phyloP scores from a whole-genome alignment of 2,329 filamentous ascomycete species.

The Metarhizium sp. region DNA sequence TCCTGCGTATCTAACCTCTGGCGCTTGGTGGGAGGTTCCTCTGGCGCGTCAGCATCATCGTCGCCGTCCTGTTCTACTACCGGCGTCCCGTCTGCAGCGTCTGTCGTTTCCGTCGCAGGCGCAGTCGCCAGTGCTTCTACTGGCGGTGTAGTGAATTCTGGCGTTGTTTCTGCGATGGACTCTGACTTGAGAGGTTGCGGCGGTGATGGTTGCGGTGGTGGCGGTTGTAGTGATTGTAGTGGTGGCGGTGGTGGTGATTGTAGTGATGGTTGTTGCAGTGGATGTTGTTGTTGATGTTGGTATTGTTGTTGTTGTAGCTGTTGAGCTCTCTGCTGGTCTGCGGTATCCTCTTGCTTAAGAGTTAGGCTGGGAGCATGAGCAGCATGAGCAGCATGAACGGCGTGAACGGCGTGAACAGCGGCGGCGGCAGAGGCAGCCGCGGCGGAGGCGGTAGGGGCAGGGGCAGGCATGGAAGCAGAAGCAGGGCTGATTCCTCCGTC shows the following conservation, averaged over 20 bases:
- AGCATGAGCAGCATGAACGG: neutral
- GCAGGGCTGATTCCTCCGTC: neutral
- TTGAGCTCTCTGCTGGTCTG: neutral
- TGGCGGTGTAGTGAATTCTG: neutral
- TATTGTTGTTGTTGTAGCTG: neutral
- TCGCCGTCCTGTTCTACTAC: constrained; percentile 4
- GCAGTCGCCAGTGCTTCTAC: neutral
- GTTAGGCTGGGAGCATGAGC: neutral
- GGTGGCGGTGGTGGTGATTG: too few species aligned
- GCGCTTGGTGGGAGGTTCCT: constrained; percentile 31
- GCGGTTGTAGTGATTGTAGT: too few species aligned
- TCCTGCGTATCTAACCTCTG: constrained; percentile 24
- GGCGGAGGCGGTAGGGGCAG: too few species aligned
- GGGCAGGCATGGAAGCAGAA: too few species aligned
- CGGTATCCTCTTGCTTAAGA: neutral
- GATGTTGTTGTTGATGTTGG: too few species aligned
- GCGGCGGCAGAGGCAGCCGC: too few species aligned
- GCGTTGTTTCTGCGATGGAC: neutral
- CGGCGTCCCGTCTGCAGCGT: neutral
- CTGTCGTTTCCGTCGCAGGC: neutral
- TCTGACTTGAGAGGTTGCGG: neutral
- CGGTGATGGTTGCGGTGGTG: neutral
- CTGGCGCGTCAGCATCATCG: constrained; percentile 10
- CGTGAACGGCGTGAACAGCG: too few species aligned
- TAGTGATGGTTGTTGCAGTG: too few species aligned